These are phyloP conservation scores for Geranium rotundifolium DNA, from an alignment of 345 rosid genomes.

Conservation along the genomic window DNA sequence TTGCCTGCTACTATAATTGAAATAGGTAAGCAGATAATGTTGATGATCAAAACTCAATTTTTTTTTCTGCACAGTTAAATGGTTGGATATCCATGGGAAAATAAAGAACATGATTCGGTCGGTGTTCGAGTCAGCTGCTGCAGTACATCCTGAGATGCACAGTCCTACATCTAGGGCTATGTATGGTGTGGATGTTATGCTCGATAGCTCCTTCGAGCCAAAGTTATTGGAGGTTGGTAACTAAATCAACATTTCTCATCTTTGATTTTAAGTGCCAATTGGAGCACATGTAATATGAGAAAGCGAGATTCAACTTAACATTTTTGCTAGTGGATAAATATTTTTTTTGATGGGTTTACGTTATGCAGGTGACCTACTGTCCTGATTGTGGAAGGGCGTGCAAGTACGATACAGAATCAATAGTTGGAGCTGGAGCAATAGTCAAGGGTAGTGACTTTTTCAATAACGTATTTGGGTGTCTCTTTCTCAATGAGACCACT, in stretches of 20 bases:
- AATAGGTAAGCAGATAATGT: neutral
- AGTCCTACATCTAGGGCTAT: constrained; percentile 67
- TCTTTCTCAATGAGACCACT: constrained; percentile 55
- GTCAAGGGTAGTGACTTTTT: constrained; percentile 60
- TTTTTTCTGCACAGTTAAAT: constrained; percentile 43
- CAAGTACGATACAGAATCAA: constrained; percentile 48
- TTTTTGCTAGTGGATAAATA: neutral
- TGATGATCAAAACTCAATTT: neutral
- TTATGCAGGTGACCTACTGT: constrained; percentile 73
- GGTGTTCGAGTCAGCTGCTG: constrained; percentile 79
- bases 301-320: neutral
- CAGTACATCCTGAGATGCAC: constrained; percentile 81
- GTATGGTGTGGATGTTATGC: constrained; percentile 91
- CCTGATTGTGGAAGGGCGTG: constrained; percentile 94
- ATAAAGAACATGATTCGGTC: constrained; percentile 46
- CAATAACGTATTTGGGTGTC: constrained; percentile 67
- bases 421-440: constrained; percentile 28
- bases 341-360: neutral
- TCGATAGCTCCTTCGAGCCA: constrained; percentile 63
- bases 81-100: constrained; percentile 66
- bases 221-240: constrained; percentile 77
- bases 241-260: constrained; percentile 4
- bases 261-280: neutral
- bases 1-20: neutral
- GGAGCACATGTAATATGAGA: neutral